Conservation (phyloP, 2,329 filamentous ascomycete genomes). For the Thelonectria discophora region DNA sequence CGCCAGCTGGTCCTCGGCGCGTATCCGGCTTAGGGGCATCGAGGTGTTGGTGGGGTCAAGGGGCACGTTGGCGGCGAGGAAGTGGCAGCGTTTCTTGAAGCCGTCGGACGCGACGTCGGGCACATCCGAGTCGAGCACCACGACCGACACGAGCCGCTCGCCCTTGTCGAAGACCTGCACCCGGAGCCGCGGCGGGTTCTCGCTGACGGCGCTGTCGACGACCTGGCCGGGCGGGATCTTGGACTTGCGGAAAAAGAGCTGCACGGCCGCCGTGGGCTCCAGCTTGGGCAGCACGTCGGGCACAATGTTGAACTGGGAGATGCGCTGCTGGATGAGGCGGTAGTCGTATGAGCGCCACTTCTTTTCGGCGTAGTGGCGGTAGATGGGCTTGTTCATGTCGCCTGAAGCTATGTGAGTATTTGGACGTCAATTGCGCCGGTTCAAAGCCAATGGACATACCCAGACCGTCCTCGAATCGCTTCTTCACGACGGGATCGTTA, state of each 20-base stretch:
- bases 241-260: slow-evolving; percentile 78
- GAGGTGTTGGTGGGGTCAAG: slow-evolving; percentile 63
- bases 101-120: slow-evolving; percentile 78
- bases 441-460: slow-evolving; percentile 64
- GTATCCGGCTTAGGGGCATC: slow-evolving; percentile 71
- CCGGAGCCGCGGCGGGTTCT: slow-evolving; percentile 76
- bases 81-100: slow-evolving; percentile 87
- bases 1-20: slow-evolving; percentile 71
- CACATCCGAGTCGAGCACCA: slow-evolving; percentile 89
- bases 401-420: slow-evolving; percentile 59
- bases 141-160: slow-evolving; percentile 82
- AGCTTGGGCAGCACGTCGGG: slow-evolving; percentile 88
- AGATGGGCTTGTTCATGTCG: slow-evolving; percentile 96
- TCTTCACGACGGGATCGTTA: slow-evolving; percentile 94
- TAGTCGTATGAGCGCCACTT: slow-evolving; percentile 90
- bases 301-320: slow-evolving; percentile 85
- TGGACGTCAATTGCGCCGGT: not conserved
- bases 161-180: slow-evolving; percentile 88
- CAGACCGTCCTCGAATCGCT: slow-evolving; percentile 88
- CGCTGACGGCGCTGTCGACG: slow-evolving; percentile 77
- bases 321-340: slow-evolving; percentile 82
- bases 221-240: slow-evolving; percentile 80
- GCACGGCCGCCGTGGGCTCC: slow-evolving; percentile 80
- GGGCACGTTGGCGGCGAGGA: slow-evolving; percentile 75
- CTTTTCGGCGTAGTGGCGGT: slow-evolving; percentile 84